Conservation (phyloP, 805 yeast species). For the Wickerhamiella azymoides region DNA sequence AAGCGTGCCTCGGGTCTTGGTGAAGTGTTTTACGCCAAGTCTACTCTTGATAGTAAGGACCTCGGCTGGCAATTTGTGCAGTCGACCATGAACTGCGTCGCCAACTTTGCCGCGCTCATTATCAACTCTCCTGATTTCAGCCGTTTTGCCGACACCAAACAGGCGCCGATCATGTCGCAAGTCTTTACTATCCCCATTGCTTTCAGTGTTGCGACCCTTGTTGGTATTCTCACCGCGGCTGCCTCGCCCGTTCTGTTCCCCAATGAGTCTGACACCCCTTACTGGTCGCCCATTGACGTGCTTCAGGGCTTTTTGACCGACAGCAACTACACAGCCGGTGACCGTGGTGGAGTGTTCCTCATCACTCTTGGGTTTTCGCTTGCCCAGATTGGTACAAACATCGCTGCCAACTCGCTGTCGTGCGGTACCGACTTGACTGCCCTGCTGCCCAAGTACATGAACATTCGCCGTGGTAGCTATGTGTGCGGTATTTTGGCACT, state of each 20-base stretch:
- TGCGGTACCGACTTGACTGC: slow-evolving; percentile 38
- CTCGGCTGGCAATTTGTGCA: slow-evolving; percentile 75
- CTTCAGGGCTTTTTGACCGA: slow-evolving; percentile 41
- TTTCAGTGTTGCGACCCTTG: slow-evolving; percentile 66
- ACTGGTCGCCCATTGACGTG: slow-evolving; percentile 79
- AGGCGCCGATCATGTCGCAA: slow-evolving; percentile 34
- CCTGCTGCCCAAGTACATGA: slow-evolving; percentile 33
- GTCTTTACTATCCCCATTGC: slow-evolving; percentile 54
- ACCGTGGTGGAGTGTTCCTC: slow-evolving; percentile 69
- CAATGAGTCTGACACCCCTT: slow-evolving; percentile 28
- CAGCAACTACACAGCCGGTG: slow-evolving; percentile 27
- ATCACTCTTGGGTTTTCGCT: slow-evolving; percentile 52
- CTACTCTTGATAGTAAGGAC: slow-evolving; percentile 39
- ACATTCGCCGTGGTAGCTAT: slow-evolving; percentile 67
- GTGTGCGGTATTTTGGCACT: slow-evolving; percentile 63
- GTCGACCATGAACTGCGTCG: slow-evolving; percentile 65
- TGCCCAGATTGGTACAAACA: slow-evolving; percentile 34
- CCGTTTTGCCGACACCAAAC: slow-evolving; percentile 47
- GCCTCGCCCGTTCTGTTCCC: slow-evolving; percentile 48
- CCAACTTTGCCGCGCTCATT: slow-evolving; percentile 81
- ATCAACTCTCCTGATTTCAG: slow-evolving; percentile 83
- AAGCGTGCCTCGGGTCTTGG: slow-evolving; percentile 72
- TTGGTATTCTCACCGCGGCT: slow-evolving; percentile 75
- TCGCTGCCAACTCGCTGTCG: slow-evolving; percentile 35
- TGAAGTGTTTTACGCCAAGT: slow-evolving; percentile 45